Evolutionary conservation across 129 eudicot species (phyloP), one percentile per base, ranked within the genome.

Genomic region (Scalesia atractyloides): DNA sequence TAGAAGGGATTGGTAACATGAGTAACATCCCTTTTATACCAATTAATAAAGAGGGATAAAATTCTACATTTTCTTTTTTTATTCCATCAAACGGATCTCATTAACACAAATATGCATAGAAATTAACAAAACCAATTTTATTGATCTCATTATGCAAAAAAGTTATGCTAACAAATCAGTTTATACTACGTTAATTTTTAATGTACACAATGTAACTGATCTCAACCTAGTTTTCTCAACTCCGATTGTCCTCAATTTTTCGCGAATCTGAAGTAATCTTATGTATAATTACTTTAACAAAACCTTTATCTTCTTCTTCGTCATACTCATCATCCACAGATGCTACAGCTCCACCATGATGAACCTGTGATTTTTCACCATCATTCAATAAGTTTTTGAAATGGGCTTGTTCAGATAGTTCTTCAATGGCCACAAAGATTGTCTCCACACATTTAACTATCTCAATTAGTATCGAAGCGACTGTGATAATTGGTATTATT

Each of bases 321-420:
- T 65, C 76, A 59, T n/a, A n/a, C n/a, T 9, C 59, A 26, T 62
- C 77, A 68, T 5, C 65, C 33, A 82, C 47, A 0, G 80, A 80
- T 57, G 67, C 72, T 70, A 88, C 88, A 9, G 46, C 64, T 53
- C 86, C 96, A 11, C 84, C 87, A 74, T 65, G 78, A 36, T 62
- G n/a, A 4, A 57, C 36, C 36, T 69, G 74, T 10, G 63, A 18
- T 54, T 74, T 73, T 63, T 46, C 59, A 19, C 17, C 33, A 68
- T 59, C 34, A 8, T 60, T 22, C 18, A 12, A 61, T 13, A n/a
- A 66, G 60, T 51, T 66, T 46, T 37, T 72, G 65, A 90, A 90
- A 41, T 39, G 71, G n/a, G 94, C 94, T 58, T 68, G 68, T 16
- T 66, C 18, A 0, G 86, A 77, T 13, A 90, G 87, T 19, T 87